Conservation (phyloP, 106 monocot genomes). For the Dioscorea dumetorum region DNA sequence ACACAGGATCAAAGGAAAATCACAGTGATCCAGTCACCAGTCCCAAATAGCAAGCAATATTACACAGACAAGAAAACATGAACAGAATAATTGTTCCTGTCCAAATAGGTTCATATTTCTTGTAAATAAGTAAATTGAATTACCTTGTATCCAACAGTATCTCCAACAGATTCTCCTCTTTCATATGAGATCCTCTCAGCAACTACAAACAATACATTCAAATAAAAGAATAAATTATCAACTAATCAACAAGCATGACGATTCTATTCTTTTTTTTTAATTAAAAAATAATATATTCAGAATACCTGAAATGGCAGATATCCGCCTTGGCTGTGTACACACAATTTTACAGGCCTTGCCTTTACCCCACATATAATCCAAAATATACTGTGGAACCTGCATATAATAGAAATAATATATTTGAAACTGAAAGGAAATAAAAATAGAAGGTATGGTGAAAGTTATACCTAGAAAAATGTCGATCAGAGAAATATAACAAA, state of each 20-base stretch:
- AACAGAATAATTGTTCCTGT: too few relatives aligned
- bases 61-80: too few relatives aligned
- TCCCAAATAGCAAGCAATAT: too few relatives aligned
- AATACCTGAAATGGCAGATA: slow-evolving; percentile 93
- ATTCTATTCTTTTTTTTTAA: neutral
- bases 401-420: neutral
- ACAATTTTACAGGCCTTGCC: slow-evolving; percentile 81
- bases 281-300: neutral
- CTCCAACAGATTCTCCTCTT: slow-evolving; percentile 88
- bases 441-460: neutral
- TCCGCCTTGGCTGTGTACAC: slow-evolving; percentile 92
- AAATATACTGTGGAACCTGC: slow-evolving; percentile 95
- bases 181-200: slow-evolving; percentile 95
- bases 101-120: too few relatives aligned
- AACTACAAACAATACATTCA: slow-evolving; percentile 42
- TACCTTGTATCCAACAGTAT: slow-evolving; percentile 98
- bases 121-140: neutral
- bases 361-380: slow-evolving; percentile 88
- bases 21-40: too few relatives aligned
- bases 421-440: neutral
- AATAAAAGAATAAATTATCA: slow-evolving; percentile 1
- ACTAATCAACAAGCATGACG: neutral
- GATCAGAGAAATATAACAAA: neutral
- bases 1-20: too few relatives aligned
- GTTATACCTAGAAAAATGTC: neutral